Percentiles rank a stretch among this genome's conserved stretches.
These are phyloP conservation scores for Fremontodendron californicum DNA, from an alignment of 345 rosid genomes.

Conservation along the genomic window DNA sequence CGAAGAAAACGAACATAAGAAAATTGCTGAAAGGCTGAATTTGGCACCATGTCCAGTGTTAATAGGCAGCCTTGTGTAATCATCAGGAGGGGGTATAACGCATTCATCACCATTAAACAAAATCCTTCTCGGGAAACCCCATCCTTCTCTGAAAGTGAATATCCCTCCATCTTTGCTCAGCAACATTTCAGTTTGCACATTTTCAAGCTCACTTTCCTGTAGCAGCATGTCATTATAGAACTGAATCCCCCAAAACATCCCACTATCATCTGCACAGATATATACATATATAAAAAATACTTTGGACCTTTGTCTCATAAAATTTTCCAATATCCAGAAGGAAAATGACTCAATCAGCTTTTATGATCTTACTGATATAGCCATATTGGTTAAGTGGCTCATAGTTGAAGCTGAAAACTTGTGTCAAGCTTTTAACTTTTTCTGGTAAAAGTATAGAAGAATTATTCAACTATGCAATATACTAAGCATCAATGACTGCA, in stretches of 20 bases:
- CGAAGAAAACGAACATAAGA: too few species aligned
- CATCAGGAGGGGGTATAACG: slow-evolving; percentile 80
- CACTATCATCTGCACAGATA: slow-evolving; percentile 81
- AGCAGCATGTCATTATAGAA: slow-evolving; percentile 71
- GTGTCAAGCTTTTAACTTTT: slow-evolving; percentile 40
- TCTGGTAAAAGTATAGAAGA: too few species aligned
- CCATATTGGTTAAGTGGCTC: slow-evolving; percentile 48
- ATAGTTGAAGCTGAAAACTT: slow-evolving; percentile 77
- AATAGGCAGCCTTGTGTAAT: slow-evolving; percentile 69
- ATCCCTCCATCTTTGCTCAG: slow-evolving; percentile 47
- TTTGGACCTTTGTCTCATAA: too few species aligned
- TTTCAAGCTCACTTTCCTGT: slow-evolving; percentile 56
- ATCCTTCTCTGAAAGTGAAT: slow-evolving; percentile 69
- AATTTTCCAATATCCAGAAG: too few species aligned
- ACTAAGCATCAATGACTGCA: too few species aligned
- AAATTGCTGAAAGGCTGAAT: slow-evolving; percentile 12
- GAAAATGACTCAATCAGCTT: too few species aligned
- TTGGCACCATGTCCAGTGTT: slow-evolving; percentile 19
- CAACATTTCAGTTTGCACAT: slow-evolving; percentile 69
- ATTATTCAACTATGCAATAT: too few species aligned
- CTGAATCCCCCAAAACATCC: slow-evolving; percentile 76
- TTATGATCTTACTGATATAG: slow-evolving; percentile 61
- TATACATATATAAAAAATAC: too few species aligned
- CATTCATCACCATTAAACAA: slow-evolving; percentile 85
- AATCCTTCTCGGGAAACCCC: slow-evolving; percentile 82